Base-by-base conservation (phyloP, 2,329 filamentous ascomycete species). In the Botrytis fabae region DNA sequence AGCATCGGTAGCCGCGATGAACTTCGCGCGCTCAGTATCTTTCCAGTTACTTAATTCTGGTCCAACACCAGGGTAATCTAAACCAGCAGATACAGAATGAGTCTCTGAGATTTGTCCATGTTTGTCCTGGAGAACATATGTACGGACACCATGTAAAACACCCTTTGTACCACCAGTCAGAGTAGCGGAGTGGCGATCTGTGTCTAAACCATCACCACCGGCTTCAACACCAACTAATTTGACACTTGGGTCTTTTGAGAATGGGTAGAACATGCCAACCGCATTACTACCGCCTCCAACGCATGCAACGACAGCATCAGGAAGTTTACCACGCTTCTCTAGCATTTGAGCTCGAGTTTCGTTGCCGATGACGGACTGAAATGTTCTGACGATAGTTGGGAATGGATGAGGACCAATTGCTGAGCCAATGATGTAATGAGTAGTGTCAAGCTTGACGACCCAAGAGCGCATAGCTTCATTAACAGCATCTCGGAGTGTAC, bases 341-440 rank as follows among this genome's bases (percentile, higher is more conserved):
- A 90, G 85, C 92, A 99, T 95, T 84, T 98, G 95, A 78, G 91
- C 85, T 86, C 96, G 97, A 62, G 96, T 98, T 86, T 99, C 96
- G 78, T 92, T 89, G 72, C 96, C 96, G 77, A 99, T 99, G 75
- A 99, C 92, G 8, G 92, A 96, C 84, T 98, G 96, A 90, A 99
- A 98, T 0, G 95, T 98, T 74, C 96, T 91, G 70, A 98, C 96
- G 75, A 98, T 98, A 69, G 94, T 97, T 1, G 96, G 96, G 91
- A 98, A 98, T 18, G 96, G 96, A 82, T 99, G 96, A 65, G 96
- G 96, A 0, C 96, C 96, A 78, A 99, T 99, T 62, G 96, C 96
- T 25, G 94, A 98, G 73, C 96, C 96, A 79, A 99, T 97, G 79
- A 98, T 96, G 86, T 98, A 99, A 86, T 99, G 96, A 0, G 96